Percentiles rank a stretch among this genome's conserved stretches.
Conservation (phyloP, 2,329 filamentous ascomycete species). For the Tolypocladium ophioglossoides region DNA sequence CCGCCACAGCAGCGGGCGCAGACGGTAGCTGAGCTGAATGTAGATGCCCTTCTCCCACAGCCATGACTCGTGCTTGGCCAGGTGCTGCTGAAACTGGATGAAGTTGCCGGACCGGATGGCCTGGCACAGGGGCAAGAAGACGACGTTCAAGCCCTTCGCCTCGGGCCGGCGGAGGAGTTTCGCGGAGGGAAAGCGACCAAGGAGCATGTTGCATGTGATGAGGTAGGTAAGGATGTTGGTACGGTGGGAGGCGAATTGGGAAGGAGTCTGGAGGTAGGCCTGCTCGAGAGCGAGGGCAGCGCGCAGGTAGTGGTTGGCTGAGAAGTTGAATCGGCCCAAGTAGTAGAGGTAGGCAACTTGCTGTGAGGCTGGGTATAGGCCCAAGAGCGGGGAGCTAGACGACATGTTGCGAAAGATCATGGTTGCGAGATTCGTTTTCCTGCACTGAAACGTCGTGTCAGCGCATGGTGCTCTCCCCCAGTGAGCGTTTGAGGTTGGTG, state of each 20-base stretch:
- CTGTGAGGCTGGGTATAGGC: constrained; percentile 74
- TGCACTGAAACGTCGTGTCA: constrained; percentile 40
- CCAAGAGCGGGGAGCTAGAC: constrained; percentile 69
- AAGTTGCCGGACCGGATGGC: constrained; percentile 69
- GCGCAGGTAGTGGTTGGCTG: constrained; percentile 71
- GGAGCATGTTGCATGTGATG: constrained; percentile 69
- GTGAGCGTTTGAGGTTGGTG: not conserved
- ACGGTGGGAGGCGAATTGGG: constrained; percentile 58
- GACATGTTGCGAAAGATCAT: constrained; percentile 86
- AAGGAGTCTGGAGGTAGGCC: constrained; percentile 62
- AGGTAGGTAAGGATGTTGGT: constrained; percentile 74
- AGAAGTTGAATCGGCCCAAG: constrained; percentile 80
- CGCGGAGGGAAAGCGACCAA: constrained; percentile 70
- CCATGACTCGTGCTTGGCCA: constrained; percentile 57
- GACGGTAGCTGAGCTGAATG: constrained; percentile 63
- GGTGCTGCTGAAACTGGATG: constrained; percentile 57
- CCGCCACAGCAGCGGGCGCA: constrained; percentile 76
- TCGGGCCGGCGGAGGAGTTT: constrained; percentile 58
- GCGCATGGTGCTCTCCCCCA: not conserved
- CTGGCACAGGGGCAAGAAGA: constrained; percentile 63
- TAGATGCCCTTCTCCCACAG: constrained; percentile 67
- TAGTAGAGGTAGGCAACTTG: constrained; percentile 92
- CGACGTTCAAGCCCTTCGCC: constrained; percentile 43
- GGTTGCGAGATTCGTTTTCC: constrained; percentile 71
- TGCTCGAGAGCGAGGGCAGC: constrained; percentile 66